Conservation (phyloP, 2,329 filamentous ascomycete species). For the Madurella fahalii region DNA sequence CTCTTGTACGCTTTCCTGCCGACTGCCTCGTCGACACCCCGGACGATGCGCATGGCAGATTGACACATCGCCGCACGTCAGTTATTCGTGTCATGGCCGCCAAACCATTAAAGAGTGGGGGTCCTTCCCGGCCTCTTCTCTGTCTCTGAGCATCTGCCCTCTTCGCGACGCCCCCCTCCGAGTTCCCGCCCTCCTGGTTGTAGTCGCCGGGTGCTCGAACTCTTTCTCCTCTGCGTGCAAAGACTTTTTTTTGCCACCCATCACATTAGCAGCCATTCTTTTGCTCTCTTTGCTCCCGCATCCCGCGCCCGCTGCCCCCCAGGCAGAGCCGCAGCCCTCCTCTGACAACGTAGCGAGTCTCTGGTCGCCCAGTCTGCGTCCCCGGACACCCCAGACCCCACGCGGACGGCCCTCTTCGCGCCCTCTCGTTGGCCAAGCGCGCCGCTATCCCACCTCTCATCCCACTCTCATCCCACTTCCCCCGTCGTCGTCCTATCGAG, state of each 20-base stretch:
- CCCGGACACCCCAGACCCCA: slow-evolving; percentile 19
- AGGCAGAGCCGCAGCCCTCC: slow-evolving; percentile 16
- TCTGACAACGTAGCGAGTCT: slow-evolving; percentile 6
- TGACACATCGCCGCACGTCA: slow-evolving; percentile 26
- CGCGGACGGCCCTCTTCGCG: slow-evolving; percentile 19
- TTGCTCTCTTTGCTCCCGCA: slow-evolving; percentile 7
- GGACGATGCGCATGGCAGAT: slow-evolving; percentile 20
- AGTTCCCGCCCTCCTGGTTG: background rate
- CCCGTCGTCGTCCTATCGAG: slow-evolving; percentile 27
- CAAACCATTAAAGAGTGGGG: slow-evolving; percentile 26
- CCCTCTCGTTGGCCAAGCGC: slow-evolving; percentile 22
- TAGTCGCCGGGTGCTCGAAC: slow-evolving; percentile 1
- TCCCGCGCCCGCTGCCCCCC: slow-evolving; percentile 13
- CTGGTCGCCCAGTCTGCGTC: slow-evolving; percentile 10
- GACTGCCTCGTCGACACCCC: slow-evolving; percentile 8
- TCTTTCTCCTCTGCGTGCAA: slow-evolving; percentile 1
- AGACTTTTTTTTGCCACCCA: slow-evolving; percentile 11
- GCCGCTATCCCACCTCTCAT: slow-evolving; percentile 25
- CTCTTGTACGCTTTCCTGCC: background rate
- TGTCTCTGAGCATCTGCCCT: slow-evolving; percentile 15
- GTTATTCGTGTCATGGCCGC: slow-evolving; percentile 21
- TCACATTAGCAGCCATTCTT: background rate
- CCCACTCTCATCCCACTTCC: slow-evolving; percentile 35
- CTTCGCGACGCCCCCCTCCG: slow-evolving; percentile 9
- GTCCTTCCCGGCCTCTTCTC: slow-evolving; percentile 17